Evolutionary conservation across 768 basidiomycete genomes (phyloP).

Genomic region (Sistotremastrum suecicum): DNA sequence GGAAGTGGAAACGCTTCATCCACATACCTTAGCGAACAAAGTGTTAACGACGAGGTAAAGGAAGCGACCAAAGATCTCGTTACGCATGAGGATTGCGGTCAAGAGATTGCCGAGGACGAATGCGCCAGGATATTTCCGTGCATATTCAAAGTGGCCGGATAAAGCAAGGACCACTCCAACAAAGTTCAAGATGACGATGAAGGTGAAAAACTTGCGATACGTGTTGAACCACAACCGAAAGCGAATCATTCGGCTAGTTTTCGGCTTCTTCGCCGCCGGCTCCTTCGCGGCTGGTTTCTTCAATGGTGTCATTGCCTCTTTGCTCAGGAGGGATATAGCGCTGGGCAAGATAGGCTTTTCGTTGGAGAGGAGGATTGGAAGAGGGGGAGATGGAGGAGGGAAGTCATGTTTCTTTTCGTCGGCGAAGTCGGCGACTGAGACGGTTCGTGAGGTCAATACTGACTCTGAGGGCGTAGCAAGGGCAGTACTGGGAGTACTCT

Average conservation of each 20-base stretch:
- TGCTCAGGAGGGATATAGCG: background rate
- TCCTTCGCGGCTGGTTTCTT: constrained; percentile 3
- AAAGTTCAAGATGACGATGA: constrained; percentile 19
- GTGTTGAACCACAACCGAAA: constrained; percentile 24
- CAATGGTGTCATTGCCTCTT: constrained; percentile 1
- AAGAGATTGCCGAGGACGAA: constrained; percentile 27
- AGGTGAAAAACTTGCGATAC: constrained; percentile 23
- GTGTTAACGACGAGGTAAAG: constrained; percentile 22
- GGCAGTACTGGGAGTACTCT: too few species aligned
- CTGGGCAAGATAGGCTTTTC: too few species aligned
- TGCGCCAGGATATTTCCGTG: constrained; percentile 21
- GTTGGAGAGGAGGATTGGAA: too few species aligned
- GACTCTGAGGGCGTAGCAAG: too few species aligned
- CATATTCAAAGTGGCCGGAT: constrained; percentile 20
- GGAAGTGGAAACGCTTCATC: background rate
- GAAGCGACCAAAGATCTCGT: constrained; percentile 26
- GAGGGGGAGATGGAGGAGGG: too few species aligned
- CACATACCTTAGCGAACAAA: constrained; percentile 23
- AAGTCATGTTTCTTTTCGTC: too few species aligned
- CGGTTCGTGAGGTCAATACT: too few species aligned
- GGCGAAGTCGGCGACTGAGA: too few species aligned
- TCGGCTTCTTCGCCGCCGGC: constrained; percentile 4
- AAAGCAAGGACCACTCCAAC: constrained; percentile 19
- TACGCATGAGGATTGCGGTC: constrained; percentile 27
- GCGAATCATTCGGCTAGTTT: constrained; percentile 14